Evolutionary conservation across 805 yeast genomes (phyloP), one percentile per base, ranked within the genome.

Genomic region (Candida lessepsii): DNA sequence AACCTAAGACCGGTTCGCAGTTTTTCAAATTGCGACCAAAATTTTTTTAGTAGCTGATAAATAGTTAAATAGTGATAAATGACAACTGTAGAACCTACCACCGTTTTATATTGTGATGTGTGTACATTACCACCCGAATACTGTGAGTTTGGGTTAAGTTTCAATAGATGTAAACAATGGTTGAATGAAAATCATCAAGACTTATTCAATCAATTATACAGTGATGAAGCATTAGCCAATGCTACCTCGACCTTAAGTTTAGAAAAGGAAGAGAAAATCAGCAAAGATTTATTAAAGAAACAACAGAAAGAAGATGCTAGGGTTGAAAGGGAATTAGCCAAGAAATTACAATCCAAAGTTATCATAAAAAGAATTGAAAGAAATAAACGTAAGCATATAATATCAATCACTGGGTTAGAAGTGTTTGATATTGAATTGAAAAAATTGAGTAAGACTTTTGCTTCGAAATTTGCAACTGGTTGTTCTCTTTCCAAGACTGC

Each of bases 401-500:
- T 89, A 39, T 85, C 95, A 16, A 83, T 90, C 37, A 75, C 85
- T 14, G 96, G 96, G 11, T 72, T 90, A 47, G 97, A 91, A 58
- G 86, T 89, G 27, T 83, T 88, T 58, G 91, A 83, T 45, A 76
- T 88, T 45, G 96, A 90, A 58, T 76, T 86, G 78, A 90, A 90
- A 70, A 90, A 89, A 58, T 71, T 88, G 49, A 86, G 96, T 32
- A 91, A 91, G 72, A 81, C 89, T 0, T 90, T 91, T 63, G 93
- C 97, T 0, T 83, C 93, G 25, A 88, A 86, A 61, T 90, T 91
- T 58, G 98, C 98, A 10, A 90, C 97, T 7, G 98, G 98, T 37
- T 91, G 96, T 20, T 81, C 93, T 16, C 96, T 90, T 10, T 81
- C 89, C 3, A 90, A 90, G 65, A 86, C 80, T 48, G 89, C 81